Conservation (phyloP, 257 asterid genomes). For the Gardenia jasminoides region DNA sequence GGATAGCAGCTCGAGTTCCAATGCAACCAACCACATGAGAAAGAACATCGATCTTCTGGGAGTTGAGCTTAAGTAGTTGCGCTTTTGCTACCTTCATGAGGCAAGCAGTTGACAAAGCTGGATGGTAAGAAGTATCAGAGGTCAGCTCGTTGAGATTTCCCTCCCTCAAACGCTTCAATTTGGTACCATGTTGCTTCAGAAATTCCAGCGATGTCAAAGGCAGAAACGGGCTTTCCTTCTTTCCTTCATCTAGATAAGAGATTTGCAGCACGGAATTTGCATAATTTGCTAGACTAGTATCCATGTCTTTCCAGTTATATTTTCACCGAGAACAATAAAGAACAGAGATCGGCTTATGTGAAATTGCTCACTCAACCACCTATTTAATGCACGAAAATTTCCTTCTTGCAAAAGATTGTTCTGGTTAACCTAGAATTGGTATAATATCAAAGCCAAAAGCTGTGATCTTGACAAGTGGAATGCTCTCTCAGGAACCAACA, state of each 20-base stretch:
- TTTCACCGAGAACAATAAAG: background rate
- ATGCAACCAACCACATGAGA: background rate
- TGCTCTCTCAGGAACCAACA: background rate
- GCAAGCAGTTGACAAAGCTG: background rate
- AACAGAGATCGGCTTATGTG: too few relatives aligned
- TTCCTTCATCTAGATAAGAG: background rate
- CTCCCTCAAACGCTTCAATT: background rate
- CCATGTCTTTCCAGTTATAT: background rate
- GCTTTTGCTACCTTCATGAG: background rate
- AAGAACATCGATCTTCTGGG: background rate
- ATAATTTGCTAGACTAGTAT: background rate
- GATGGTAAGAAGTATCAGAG: background rate
- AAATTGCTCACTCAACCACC: too few relatives aligned
- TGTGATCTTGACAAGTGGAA: background rate
- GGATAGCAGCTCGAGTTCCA: conserved; percentile 14
- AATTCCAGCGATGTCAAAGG: background rate
- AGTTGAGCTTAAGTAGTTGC: background rate
- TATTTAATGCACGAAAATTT: too few relatives aligned
- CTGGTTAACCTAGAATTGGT: background rate
- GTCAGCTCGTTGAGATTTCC: background rate
- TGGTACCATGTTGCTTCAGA: background rate
- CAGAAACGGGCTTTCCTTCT: background rate
- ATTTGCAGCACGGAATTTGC: background rate
- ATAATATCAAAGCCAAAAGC: background rate
- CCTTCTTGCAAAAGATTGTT: too few relatives aligned